Evolutionary conservation across 208 protist species (phyloP), one percentile per base, ranked within the genome.

Genomic region (Leishmania lainsoni): DNA sequence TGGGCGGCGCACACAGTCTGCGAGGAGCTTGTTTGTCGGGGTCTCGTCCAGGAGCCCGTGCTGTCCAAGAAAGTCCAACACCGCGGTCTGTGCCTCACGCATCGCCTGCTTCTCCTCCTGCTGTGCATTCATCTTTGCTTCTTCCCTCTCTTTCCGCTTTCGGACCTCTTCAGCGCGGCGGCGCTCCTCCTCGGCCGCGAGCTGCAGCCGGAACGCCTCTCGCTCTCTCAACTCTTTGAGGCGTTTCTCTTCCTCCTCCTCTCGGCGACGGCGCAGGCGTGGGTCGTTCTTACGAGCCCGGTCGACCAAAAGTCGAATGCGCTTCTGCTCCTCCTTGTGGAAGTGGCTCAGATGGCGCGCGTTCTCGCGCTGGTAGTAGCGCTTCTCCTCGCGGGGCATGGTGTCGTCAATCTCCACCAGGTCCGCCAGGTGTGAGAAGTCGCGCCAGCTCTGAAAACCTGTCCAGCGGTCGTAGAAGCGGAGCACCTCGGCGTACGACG

Each of bases 341-440:
- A 89, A 84, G 68, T 96, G 92, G 26, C 77, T 86, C 69, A 98
- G 87, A 65, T 97, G 87, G 35, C 97, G 95, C 58, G 98, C 96
- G 79, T 99, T 99, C 81, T 99, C 93, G n/a, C 96, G 94, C 81
- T 97, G 91, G 91, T 99, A 99, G 91, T 96, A 99, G 76, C 98
- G 92, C 81, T 97, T 98, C 91, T 99, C 98, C 84, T 99, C 98
- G 51, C 98, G 87, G 80, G 86, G 93, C 84, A 99, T 98, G 56
- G 89, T 90, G 48, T 99, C 94, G 58, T 98, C 89, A 59, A 98
- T 92, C 66, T 99, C 94, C 51, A 98, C 89, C 48, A 99, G 90
- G 70, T 99, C 98, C n/a, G 84, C 93, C 3, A 97, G 81, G 73
- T 97, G 93, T 3, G 96, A 94, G 79, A 99, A 99, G 85, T 99